phyloP scores from a whole-genome alignment of 169 alveolate species.

The Miamiensis avidus region DNA sequence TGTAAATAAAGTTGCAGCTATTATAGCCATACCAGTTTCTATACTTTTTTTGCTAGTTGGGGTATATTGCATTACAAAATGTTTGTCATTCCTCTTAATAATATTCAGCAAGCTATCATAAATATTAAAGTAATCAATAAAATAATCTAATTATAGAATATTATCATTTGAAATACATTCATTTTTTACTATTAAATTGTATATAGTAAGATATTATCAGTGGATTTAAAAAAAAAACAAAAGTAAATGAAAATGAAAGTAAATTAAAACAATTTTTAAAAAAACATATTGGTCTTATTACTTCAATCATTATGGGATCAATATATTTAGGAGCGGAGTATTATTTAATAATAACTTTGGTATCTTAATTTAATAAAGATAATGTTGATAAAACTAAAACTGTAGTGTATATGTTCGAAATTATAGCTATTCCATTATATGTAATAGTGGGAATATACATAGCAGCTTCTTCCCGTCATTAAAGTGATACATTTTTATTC shows the following conservation, averaged over 20 bases:
- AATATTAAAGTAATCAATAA: too few relatives aligned
- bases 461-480: background rate
- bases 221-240: background rate
- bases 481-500: background rate
- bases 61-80: too few relatives aligned
- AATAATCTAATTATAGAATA: too few relatives aligned
- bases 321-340: background rate
- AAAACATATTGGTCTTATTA: background rate
- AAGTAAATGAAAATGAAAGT: background rate
- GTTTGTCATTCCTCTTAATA: too few relatives aligned
- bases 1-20: background rate
- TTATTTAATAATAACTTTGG: background rate
- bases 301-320: background rate
- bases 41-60: background rate
- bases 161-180: too few relatives aligned
- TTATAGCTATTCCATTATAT: background rate
- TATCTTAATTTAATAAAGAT: too few relatives aligned
- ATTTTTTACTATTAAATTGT: too few relatives aligned
- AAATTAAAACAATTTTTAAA: too few relatives aligned
- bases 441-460: background rate
- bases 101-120: too few relatives aligned
- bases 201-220: background rate
- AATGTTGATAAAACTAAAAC: background rate
- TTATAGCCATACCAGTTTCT: background rate
- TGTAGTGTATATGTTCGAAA: background rate